These are phyloP conservation scores for Osmanthus fragrans DNA, from an alignment of 257 asterid genomes.

Conservation along the genomic window DNA sequence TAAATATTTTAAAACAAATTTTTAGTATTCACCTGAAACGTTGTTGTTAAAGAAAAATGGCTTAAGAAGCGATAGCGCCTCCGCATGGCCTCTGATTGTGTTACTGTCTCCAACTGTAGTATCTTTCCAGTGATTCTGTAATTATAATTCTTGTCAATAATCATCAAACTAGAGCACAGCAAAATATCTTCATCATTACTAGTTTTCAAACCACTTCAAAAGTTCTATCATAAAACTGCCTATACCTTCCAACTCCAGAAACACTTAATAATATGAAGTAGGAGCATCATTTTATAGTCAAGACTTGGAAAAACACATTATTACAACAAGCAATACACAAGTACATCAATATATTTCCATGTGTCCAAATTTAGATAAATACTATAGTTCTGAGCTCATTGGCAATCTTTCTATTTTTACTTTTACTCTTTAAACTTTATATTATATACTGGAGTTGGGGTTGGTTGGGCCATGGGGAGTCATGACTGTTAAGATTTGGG, in stretches of 20 bases:
- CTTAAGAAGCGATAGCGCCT: conserved; percentile 91
- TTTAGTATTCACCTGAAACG: conserved; percentile 64
- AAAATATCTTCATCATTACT: neutral
- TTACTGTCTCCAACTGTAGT: conserved; percentile 76
- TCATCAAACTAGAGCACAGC: conserved; percentile 15
- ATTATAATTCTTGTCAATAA: conserved; percentile 30
- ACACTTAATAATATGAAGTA: neutral
- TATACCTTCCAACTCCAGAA: neutral
- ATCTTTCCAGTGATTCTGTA: conserved; percentile 84
- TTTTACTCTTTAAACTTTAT: neutral
- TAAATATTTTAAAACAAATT: neutral
- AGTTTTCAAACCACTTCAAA: neutral
- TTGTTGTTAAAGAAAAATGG: conserved; percentile 91
- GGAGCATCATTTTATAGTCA: neutral
- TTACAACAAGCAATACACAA: neutral
- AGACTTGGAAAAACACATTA: neutral
- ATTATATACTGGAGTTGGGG: neutral
- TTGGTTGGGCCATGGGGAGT: neutral
- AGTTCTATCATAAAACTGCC: neutral
- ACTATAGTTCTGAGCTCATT: neutral
- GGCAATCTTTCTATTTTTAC: neutral
- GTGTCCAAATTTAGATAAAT: neutral
- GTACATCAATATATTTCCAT: neutral
- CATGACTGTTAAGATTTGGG: no score
- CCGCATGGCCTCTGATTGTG: conserved; percentile 86